These are phyloP conservation scores for Epichloe sibirici DNA, from an alignment of 2,329 filamentous ascomycete species.

Conservation along the genomic window DNA sequence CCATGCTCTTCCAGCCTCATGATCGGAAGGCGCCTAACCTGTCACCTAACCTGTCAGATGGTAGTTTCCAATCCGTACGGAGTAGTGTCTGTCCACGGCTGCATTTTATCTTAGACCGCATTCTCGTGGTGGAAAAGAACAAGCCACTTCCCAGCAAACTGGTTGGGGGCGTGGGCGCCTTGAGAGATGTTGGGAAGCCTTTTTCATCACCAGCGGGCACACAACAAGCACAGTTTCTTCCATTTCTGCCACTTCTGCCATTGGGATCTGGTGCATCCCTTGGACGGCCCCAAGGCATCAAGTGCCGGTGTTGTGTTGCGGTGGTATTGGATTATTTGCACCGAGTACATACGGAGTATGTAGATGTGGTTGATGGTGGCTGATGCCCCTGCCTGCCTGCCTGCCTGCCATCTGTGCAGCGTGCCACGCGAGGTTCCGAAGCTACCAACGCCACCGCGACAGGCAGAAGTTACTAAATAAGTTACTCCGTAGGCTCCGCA, in stretches of 20 bases:
- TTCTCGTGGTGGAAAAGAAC: not conserved
- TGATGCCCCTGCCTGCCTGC: not conserved
- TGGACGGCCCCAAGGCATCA: not conserved
- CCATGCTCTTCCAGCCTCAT: not conserved
- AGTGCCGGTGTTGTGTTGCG: not conserved
- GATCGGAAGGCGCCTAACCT: not conserved
- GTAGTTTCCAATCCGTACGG: not conserved
- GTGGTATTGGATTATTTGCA: no score
- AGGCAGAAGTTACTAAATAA: not conserved
- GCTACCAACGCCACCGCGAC: conserved; percentile 9
- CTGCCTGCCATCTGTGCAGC: conserved; percentile 4
- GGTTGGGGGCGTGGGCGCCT: not conserved
- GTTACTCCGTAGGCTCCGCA: not conserved
- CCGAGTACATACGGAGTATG: not conserved
- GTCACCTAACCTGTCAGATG: no score
- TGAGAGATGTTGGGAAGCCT: not conserved
- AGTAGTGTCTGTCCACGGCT: not conserved
- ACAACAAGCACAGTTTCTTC: not conserved
- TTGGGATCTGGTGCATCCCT: not conserved
- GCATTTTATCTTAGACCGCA: not conserved
- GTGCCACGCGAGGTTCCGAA: conserved; percentile 11
- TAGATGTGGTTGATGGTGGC: not conserved
- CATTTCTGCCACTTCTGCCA: not conserved
- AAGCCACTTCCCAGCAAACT: conserved; percentile 3
- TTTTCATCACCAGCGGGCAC: not conserved